phyloP scores from a whole-genome alignment of 225 moss, liverwort and hornwort genomes.

The Pseudisothecium myosuroides region DNA sequence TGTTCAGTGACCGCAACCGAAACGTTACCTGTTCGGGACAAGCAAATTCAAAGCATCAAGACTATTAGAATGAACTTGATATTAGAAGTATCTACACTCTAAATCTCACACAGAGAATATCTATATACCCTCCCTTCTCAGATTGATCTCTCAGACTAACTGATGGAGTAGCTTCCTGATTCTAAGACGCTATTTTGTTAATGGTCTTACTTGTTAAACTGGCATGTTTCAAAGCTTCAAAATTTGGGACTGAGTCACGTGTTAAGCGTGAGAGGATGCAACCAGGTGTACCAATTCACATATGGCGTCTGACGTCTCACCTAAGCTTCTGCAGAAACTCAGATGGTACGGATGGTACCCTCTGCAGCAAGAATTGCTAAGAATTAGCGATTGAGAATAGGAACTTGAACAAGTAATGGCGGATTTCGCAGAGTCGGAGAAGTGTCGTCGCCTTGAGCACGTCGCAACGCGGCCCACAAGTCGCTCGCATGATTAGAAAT shows the following conservation, averaged over 20 bases:
- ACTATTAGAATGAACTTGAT: background rate
- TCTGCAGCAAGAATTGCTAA: background rate
- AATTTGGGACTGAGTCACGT: background rate
- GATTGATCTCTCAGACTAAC: background rate
- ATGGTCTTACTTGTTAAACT: background rate
- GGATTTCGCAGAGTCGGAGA: slow-evolving; percentile 12
- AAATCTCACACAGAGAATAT: background rate
- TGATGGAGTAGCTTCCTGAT: background rate
- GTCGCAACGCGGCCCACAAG: slow-evolving; percentile 6
- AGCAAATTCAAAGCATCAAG: background rate
- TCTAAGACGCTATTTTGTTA: background rate
- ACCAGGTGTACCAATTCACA: background rate
- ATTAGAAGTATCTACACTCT: background rate
- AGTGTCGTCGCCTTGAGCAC: background rate
- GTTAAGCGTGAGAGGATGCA: background rate
- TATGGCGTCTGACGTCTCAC: background rate
- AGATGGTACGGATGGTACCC: no score
- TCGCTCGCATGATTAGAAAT: background rate
- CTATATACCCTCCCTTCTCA: background rate
- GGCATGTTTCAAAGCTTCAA: background rate
- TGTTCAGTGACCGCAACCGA: background rate
- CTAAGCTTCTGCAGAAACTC: background rate
- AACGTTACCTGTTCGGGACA: background rate
- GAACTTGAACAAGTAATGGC: slow-evolving; percentile 8
- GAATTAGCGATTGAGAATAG: background rate